phyloP scores from a whole-genome alignment of 2,329 filamentous ascomycete species.

The Calonectria pseudoreteaudii region DNA sequence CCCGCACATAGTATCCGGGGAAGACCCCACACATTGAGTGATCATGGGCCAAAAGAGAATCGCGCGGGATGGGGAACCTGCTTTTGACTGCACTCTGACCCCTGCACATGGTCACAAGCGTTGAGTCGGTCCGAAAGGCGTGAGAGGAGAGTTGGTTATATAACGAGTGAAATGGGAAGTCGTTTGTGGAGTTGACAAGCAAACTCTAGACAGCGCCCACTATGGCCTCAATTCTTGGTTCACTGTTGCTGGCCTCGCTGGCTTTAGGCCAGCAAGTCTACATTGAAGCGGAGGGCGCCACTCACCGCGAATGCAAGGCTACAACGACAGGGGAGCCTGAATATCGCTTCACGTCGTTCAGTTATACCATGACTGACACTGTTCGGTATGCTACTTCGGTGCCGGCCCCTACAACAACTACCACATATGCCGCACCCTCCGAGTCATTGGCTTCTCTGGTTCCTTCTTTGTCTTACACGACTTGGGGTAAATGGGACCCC shows the following conservation, averaged over 20 bases:
- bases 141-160: not conserved
- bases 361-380: slow-evolving; percentile 47
- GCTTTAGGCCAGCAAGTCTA: slow-evolving; percentile 44
- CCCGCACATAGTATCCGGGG: slow-evolving; percentile 17
- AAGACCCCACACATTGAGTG: not conserved
- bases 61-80: slow-evolving; percentile 1
- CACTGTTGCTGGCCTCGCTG: slow-evolving; percentile 35
- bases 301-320: slow-evolving; percentile 42
- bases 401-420: slow-evolving; percentile 44
- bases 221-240: slow-evolving; percentile 33
- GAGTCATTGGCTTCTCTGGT: slow-evolving; percentile 42
- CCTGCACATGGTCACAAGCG: slow-evolving; percentile 7
- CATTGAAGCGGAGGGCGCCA: slow-evolving; percentile 40
- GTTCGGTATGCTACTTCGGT: slow-evolving; percentile 48
- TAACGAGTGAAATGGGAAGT: not conserved
- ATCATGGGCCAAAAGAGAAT: slow-evolving; percentile 4
- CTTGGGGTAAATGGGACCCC: slow-evolving; percentile 51
- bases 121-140: not conserved
- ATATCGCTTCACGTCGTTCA: slow-evolving; percentile 45
- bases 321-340: slow-evolving; percentile 36
- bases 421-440: slow-evolving; percentile 45
- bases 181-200: not conserved
- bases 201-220: not conserved
- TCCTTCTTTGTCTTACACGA: slow-evolving; percentile 45
- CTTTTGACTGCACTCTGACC: not conserved